phyloP scores from a whole-genome alignment of 2,329 filamentous ascomycete genomes.

The Aspergillus pseudotamarii region DNA sequence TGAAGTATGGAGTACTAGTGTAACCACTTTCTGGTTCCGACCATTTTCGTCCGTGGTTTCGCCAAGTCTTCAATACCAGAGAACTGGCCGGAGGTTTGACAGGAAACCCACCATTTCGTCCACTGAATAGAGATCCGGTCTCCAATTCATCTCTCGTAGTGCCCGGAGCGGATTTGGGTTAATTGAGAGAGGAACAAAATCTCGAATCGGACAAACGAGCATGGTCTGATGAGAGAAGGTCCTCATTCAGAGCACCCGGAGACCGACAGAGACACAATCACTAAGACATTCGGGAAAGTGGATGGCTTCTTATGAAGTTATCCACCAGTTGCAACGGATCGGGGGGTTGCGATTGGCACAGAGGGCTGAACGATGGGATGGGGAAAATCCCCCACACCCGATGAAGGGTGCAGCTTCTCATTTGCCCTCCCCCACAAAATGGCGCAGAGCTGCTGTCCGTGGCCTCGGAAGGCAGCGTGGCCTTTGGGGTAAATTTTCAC shows the following conservation, averaged over 20 bases:
- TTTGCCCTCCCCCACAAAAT: constrained; percentile 24
- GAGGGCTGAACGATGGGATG: constrained; percentile 4
- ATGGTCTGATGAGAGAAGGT: background rate
- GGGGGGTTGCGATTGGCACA: constrained; percentile 12
- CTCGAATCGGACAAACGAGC: background rate
- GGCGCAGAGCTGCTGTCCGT: constrained; percentile 14
- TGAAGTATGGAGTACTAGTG: constrained; percentile 1
- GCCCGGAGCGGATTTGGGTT: background rate
- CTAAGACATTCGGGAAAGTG: background rate
- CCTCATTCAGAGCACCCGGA: background rate
- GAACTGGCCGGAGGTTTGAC: background rate
- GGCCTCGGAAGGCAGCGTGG: background rate
- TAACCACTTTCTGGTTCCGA: constrained; percentile 1
- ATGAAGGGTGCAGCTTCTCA: constrained; percentile 14
- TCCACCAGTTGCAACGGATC: constrained; percentile 8
- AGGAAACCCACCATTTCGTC: background rate
- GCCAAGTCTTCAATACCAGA: constrained; percentile 17
- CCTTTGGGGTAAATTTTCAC: background rate
- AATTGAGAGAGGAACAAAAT: background rate
- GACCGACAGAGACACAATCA: background rate
- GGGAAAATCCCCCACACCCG: constrained; percentile 24
- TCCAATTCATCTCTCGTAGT: background rate
- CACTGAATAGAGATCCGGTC: background rate
- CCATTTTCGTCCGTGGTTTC: constrained; percentile 3
- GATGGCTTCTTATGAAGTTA: background rate